phyloP scores from a whole-genome alignment of 495 filamentous ascomycete genomes.

The Recurvomyces mirabilis region DNA sequence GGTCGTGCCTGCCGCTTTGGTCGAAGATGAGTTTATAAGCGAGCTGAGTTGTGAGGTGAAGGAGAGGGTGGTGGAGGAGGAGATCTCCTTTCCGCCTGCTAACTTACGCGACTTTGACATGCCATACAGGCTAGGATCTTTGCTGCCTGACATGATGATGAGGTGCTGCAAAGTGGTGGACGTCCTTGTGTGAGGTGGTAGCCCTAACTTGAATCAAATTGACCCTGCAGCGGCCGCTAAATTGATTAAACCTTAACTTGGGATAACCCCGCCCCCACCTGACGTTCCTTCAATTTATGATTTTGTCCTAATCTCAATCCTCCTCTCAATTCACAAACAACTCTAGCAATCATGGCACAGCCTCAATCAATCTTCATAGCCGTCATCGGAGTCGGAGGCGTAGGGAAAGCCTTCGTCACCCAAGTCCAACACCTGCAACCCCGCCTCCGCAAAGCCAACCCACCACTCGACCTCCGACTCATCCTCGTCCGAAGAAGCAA shows the following conservation, averaged over 20 bases:
- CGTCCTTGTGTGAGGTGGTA: background rate
- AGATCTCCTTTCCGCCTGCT: slow-evolving; percentile 44
- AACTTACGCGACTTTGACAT: slow-evolving; percentile 46
- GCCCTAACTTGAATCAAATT: background rate
- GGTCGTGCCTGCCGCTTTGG: background rate
- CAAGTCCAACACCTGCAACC: slow-evolving; percentile 53
- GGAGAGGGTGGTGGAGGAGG: slow-evolving; percentile 61
- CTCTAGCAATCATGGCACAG: slow-evolving; percentile 1
- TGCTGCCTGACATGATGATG: slow-evolving; percentile 27
- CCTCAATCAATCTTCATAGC: slow-evolving; percentile 13
- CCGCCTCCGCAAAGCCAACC: slow-evolving; percentile 37
- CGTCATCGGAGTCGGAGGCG: slow-evolving; percentile 65
- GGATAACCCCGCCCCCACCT: background rate
- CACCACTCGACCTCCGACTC: slow-evolving; percentile 51
- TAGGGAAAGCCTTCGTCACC: slow-evolving; percentile 78
- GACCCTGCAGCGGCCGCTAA: no score
- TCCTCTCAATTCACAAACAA: background rate
- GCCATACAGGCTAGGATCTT: slow-evolving; percentile 60
- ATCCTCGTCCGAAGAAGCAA: slow-evolving; percentile 72
- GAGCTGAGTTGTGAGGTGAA: slow-evolving; percentile 71
- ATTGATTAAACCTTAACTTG: background rate
- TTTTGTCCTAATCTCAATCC: background rate
- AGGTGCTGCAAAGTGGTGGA: background rate
- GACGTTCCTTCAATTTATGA: background rate
- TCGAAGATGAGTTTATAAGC: slow-evolving; percentile 15